Evolutionary conservation across 2,329 filamentous ascomycete genomes (phyloP), one percentile per base, ranked within the genome.

Genomic region (Geosmithia putterillii): DNA sequence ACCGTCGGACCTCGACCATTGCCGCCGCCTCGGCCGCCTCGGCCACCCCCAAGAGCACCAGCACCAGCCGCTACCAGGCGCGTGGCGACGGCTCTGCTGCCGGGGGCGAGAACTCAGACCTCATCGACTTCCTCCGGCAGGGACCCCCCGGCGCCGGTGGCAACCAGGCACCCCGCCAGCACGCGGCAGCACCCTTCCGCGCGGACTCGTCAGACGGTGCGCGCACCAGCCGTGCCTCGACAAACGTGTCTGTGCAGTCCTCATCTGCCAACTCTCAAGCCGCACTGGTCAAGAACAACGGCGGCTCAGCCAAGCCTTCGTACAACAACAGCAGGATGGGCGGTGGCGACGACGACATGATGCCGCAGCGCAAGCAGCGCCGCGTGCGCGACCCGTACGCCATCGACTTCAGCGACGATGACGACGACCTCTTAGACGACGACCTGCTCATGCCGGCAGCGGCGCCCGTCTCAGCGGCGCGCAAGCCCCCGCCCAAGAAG

Each of bases 71-170:
- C 46, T 71, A 83, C 40, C 74, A 83, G 59, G 80, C 90, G 45
- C 83, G 87, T 41, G 81, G 87, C 47, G 77, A 86, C 34, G 70
- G 73, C 37, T 72, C 79, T 15, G 72, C 79, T 41, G 67, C 66
- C 45, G 77, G 78, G 42, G 46, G 42, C 17, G 81, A 81, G 50
- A 94, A 81, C 45, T 84, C 86, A 12, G 92, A 95, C 47, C 67
- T 98, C 45, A 95, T 95, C 50, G 89, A 96, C 57, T 96, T 98
- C 59, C 94, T 98, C 50, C 81, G 89, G 39, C 81, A 86, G 57
- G 90, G 89, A 1, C 88, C 88, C 3, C 82, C 85, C 0, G 73
- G 66, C 47, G 58, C 68, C 28, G 70, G 69, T 38, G 74, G 75
- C 48, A 84, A 79, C 46, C 79, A 86, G 20, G 92, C 94, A 48